Conservation (phyloP, 1,139 yeast species). For the Ogataea hybrid region DNA sequence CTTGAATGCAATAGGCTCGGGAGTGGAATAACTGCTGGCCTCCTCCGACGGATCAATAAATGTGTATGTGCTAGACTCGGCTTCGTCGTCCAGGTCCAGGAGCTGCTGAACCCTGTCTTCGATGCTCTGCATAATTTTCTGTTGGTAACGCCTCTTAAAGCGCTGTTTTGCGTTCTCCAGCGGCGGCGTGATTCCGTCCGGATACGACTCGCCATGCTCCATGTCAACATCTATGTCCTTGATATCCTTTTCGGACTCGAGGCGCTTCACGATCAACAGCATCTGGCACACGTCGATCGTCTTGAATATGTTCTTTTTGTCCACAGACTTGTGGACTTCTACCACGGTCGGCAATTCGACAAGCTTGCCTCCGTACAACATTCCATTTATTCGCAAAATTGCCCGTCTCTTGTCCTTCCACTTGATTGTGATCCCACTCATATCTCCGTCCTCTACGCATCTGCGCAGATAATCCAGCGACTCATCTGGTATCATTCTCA, state of each 20-base stretch:
- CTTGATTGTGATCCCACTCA: constrained; percentile 67
- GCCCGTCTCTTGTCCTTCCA: constrained; percentile 85
- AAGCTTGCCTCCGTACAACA: constrained; percentile 75
- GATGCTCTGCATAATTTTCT: constrained; percentile 58
- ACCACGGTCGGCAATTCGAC: constrained; percentile 89
- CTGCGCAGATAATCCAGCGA: constrained; percentile 68
- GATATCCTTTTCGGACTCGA: constrained; percentile 55
- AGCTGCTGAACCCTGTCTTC: constrained; percentile 79
- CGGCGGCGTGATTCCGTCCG: constrained; percentile 86
- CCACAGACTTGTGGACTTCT: constrained; percentile 87
- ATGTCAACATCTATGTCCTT: constrained; percentile 37
- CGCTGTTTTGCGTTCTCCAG: constrained; percentile 55
- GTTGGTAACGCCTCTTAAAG: constrained; percentile 49
- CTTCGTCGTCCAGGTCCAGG: constrained; percentile 73
- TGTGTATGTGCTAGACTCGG: constrained; percentile 80
- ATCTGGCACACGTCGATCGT: constrained; percentile 86
- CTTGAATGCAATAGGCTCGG: constrained; percentile 19
- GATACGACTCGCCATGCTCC: constrained; percentile 46
- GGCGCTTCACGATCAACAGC: constrained; percentile 66
- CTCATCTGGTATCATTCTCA: constrained; percentile 80
- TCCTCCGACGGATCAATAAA: constrained; percentile 52
- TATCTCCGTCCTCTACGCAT: constrained; percentile 80
- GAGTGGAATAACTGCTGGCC: constrained; percentile 17
- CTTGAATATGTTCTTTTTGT: constrained; percentile 84
- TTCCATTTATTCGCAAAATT: constrained; percentile 51